These are phyloP conservation scores for Acorus calamus DNA, from an alignment of 106 monocot genomes.

Conservation along the genomic window DNA sequence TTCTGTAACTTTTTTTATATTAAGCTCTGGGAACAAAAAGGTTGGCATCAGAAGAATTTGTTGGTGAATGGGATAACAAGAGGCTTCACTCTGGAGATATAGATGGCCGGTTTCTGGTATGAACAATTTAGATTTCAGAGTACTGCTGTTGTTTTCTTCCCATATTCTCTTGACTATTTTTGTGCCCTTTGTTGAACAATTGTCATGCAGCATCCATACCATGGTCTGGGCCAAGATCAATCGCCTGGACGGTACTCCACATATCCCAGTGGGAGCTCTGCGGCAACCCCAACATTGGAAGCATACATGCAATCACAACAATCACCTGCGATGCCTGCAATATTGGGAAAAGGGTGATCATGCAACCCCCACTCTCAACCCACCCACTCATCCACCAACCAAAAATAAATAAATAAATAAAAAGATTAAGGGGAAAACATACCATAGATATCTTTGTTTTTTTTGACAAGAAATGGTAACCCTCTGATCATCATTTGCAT, in stretches of 20 bases:
- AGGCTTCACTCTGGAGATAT: constrained; percentile 55
- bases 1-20: background rate
- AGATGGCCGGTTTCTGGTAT: constrained; percentile 30
- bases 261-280: constrained; percentile 21
- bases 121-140: background rate
- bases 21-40: constrained; percentile 59
- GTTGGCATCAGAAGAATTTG: constrained; percentile 56
- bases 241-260: constrained; percentile 30
- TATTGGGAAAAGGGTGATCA: constrained; percentile 61
- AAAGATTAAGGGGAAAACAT: too few relatives aligned
- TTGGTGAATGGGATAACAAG: constrained; percentile 57
- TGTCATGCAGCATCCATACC: constrained; percentile 18
- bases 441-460: too few relatives aligned
- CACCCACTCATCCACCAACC: too few relatives aligned
- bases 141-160: background rate
- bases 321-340: constrained; percentile 21
- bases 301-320: constrained; percentile 19
- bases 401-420: too few relatives aligned
- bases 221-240: constrained; percentile 27
- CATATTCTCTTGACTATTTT: background rate
- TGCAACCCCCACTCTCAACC: background rate
- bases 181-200: background rate
- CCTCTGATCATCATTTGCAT: too few relatives aligned
- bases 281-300: constrained; percentile 10
- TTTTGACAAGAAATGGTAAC: too few relatives aligned